Conservation (phyloP, 495 filamentous ascomycete species). For the Podospora didyma region DNA sequence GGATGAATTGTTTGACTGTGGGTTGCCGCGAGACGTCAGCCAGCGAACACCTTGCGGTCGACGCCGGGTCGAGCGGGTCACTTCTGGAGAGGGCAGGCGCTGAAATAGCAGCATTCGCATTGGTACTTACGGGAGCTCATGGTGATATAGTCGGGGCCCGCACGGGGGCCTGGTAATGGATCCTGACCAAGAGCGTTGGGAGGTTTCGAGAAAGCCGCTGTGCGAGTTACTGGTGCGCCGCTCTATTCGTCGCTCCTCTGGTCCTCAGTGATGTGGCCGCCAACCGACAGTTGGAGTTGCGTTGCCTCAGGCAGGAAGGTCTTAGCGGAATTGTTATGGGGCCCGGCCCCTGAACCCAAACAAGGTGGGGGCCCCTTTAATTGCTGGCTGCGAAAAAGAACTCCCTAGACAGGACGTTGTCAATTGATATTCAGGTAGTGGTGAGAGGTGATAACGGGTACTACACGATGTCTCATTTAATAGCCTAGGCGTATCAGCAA, state of each 20-base stretch:
- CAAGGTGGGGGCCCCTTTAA: too few species aligned
- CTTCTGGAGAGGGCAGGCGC: not conserved
- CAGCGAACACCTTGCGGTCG: too few species aligned
- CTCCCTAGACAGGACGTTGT: too few species aligned
- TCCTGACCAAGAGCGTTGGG: slow-evolving; percentile 27
- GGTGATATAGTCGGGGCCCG: slow-evolving; percentile 35
- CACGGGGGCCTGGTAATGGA: slow-evolving; percentile 34
- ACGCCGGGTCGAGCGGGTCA: not conserved
- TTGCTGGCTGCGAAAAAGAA: too few species aligned
- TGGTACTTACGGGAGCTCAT: slow-evolving; percentile 44
- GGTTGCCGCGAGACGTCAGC: slow-evolving; percentile 3
- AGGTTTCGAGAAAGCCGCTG: not conserved
- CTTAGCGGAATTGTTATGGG: too few species aligned
- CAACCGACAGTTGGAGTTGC: not conserved
- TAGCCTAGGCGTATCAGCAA: too few species aligned
- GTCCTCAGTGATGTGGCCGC: not conserved
- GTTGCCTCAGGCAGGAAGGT: too few species aligned
- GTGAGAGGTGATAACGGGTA: too few species aligned
- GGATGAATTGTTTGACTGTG: slow-evolving; percentile 98
- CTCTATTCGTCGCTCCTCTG: not conserved
- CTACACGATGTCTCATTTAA: too few species aligned
- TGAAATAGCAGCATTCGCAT: not conserved
- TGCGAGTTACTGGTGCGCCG: not conserved
- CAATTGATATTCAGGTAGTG: too few species aligned
- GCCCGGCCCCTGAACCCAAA: too few species aligned